These are phyloP conservation scores for Oryza meridionalis DNA, from an alignment of 176 grass and related monocot genomes.

Conservation along the genomic window DNA sequence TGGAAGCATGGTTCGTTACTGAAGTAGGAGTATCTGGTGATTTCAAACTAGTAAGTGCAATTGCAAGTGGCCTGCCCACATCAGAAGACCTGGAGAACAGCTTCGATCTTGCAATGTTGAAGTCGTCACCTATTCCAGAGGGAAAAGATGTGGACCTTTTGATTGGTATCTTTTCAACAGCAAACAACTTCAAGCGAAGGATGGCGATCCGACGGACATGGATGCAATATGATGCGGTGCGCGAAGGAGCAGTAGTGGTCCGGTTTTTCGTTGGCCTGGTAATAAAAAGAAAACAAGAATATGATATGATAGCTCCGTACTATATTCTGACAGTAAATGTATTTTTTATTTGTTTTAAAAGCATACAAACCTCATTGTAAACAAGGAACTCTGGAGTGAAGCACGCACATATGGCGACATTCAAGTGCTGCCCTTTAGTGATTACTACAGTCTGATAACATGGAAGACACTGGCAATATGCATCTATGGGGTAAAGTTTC, in stretches of 20 bases:
- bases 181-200: constrained; percentile 92
- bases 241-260: constrained; percentile 56
- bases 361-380: constrained; percentile 89
- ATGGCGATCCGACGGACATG: constrained; percentile 92
- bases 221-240: constrained; percentile 89
- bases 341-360: constrained; percentile 39
- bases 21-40: constrained; percentile 76
- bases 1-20: constrained; percentile 83
- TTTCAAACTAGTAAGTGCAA: constrained; percentile 75
- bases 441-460: constrained; percentile 91
- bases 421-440: constrained; percentile 79
- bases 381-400: constrained; percentile 88
- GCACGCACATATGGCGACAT: constrained; percentile 73
- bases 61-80: constrained; percentile 85
- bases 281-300: constrained; percentile 23
- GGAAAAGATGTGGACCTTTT: constrained; percentile 76
- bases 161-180: constrained; percentile 93
- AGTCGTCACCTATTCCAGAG: constrained; percentile 59
- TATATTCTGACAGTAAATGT: neutral
- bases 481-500: constrained; percentile 78
- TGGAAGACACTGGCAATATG: constrained; percentile 97
- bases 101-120: constrained; percentile 64
- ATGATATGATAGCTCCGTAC: neutral
- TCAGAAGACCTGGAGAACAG: constrained; percentile 71
- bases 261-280: constrained; percentile 96